Percentiles rank a stretch among this genome's conserved stretches.
Evolutionary conservation across 1,139 yeast genomes (phyloP).

Genomic region (Lodderomyces beijingensis): DNA sequence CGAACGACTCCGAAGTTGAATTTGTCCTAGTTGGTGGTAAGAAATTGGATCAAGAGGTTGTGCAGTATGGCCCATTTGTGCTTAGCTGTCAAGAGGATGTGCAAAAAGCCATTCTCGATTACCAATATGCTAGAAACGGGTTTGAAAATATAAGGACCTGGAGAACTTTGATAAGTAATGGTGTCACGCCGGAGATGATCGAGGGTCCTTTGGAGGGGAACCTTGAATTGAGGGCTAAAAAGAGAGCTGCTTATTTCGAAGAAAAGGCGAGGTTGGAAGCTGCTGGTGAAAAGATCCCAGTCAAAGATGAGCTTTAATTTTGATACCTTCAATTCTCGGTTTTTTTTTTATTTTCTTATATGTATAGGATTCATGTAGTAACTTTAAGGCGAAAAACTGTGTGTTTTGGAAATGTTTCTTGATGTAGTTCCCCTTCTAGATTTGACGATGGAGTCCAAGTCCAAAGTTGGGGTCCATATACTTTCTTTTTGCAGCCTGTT

Average conservation of each 20-base stretch:
- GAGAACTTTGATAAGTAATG: constrained; percentile 62
- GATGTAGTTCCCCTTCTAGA: too few species aligned
- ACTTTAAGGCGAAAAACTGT: too few species aligned
- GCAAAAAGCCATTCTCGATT: constrained; percentile 65
- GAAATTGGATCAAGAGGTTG: constrained; percentile 68
- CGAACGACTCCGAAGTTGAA: constrained; percentile 32
- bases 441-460: too few species aligned
- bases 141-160: constrained; percentile 69
- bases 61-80: constrained; percentile 90
- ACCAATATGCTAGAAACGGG: constrained; percentile 64
- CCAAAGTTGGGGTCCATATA: too few species aligned
- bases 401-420: too few species aligned
- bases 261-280: constrained; percentile 8
- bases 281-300: constrained; percentile 5
- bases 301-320: constrained; percentile 11
- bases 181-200: constrained; percentile 49
- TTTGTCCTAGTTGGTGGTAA: constrained; percentile 77
- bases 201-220: constrained; percentile 37
- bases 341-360: too few species aligned
- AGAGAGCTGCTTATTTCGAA: constrained; percentile 23
- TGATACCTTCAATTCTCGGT: too few species aligned
- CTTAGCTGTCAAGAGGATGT: constrained; percentile 62
- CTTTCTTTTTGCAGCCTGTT: too few species aligned
- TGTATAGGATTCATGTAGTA: too few species aligned
- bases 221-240: constrained; percentile 28